Evolutionary conservation across 164 flowering plant species (phyloP).

Genomic region (Nymphaea thermarum): DNA sequence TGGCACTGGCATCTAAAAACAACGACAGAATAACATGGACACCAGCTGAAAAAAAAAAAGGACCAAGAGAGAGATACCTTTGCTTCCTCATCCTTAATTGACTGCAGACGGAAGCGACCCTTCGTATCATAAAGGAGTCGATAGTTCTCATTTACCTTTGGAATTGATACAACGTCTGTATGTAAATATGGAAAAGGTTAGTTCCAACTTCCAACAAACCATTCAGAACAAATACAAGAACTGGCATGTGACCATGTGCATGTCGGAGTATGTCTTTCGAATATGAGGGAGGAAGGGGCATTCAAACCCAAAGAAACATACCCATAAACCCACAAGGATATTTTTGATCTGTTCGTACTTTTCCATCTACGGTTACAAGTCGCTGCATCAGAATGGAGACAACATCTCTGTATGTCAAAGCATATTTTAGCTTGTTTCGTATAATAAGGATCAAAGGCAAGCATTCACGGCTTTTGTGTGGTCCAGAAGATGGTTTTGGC

Average conservation of each 20-base stretch:
- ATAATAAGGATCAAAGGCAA: constrained; percentile 44
- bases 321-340: constrained; percentile 65
- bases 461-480: constrained; percentile 57
- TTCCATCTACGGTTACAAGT: constrained; percentile 44
- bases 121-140: constrained; percentile 85
- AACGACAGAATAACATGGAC: no score
- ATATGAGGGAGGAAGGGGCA: no score
- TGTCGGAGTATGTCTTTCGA: no score
- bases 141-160: constrained; percentile 72
- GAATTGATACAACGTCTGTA: constrained; percentile 69
- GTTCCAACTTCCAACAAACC: background rate
- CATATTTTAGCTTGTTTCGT: constrained; percentile 49
- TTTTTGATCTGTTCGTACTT: constrained; percentile 54
- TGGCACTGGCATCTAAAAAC: no score
- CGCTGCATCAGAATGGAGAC: constrained; percentile 49
- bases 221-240: background rate
- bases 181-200: no score
- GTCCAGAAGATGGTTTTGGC: constrained; percentile 64
- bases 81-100: constrained; percentile 69
- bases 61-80: constrained; percentile 26
- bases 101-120: constrained; percentile 73
- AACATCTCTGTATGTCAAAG: constrained; percentile 48
- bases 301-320: constrained; percentile 8
- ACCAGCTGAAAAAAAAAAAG: background rate
- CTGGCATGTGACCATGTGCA: no score